Percentiles rank a stretch among this genome's conserved stretches.
These are phyloP conservation scores for Xylaria sp. DNA, from an alignment of 2,329 filamentous ascomycete genomes.

Conservation along the genomic window DNA sequence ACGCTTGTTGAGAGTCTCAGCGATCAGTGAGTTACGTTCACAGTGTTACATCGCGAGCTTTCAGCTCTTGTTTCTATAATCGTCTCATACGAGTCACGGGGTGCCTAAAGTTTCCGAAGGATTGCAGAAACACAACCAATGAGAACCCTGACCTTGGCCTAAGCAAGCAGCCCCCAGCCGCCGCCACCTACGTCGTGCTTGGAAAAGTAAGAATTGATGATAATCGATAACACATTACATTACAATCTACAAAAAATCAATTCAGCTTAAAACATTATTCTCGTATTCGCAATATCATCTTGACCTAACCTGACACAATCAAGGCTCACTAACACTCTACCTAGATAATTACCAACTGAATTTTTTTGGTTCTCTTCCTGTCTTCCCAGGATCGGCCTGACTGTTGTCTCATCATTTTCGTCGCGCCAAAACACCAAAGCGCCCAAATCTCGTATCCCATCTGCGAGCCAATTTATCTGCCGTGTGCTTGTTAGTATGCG, in stretches of 20 bases:
- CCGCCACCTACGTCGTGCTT: constrained; percentile 5
- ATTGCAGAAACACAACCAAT: constrained; percentile 12
- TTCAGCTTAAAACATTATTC: background rate
- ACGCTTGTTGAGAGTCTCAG: background rate
- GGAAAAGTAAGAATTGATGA: background rate
- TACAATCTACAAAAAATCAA: background rate
- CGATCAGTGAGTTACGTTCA: background rate
- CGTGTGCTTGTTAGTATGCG: background rate
- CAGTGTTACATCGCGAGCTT: constrained; percentile 22
- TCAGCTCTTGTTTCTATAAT: constrained; percentile 34
- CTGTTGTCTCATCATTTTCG: background rate
- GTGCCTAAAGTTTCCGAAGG: constrained; percentile 22
- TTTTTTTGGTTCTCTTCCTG: background rate
- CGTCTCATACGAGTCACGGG: constrained; percentile 34
- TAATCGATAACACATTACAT: background rate
- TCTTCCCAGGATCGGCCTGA: background rate
- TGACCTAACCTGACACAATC: background rate
- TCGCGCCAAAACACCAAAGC: background rate
- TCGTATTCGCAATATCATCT: background rate
- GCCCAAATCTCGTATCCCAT: background rate
- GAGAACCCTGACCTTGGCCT: background rate
- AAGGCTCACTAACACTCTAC: background rate
- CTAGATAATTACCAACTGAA: background rate
- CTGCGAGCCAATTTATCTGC: background rate
- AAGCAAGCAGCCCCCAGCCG: background rate